These are phyloP conservation scores for Microdochium trichocladiopsis DNA, from an alignment of 2,329 filamentous ascomycete genomes.

Conservation along the genomic window DNA sequence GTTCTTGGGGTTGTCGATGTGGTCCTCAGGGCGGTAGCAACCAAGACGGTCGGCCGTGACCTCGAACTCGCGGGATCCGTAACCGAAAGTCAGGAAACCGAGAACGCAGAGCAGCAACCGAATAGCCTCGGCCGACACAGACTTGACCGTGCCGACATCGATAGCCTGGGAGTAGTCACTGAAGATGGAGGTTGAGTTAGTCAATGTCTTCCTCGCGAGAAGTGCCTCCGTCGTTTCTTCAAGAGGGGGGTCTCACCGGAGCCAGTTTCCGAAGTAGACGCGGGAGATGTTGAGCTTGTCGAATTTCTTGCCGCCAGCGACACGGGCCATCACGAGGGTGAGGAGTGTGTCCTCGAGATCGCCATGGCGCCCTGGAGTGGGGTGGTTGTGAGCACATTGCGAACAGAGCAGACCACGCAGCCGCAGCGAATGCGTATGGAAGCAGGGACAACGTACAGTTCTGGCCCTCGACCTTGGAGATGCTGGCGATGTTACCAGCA, in stretches of 20 bases:
- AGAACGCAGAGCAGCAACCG: conserved; percentile 83
- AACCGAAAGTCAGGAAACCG: conserved; percentile 84
- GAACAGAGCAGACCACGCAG: background rate
- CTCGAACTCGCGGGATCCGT: conserved; percentile 77
- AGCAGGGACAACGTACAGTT: conserved; percentile 52
- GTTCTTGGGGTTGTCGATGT: conserved; percentile 73
- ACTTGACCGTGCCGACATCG: conserved; percentile 87
- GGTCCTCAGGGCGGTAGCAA: conserved; percentile 75
- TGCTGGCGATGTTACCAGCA: conserved; percentile 79
- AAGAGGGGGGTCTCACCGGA: conserved; percentile 28
- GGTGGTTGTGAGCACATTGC: conserved; percentile 7
- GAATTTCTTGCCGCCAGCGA: conserved; percentile 66
- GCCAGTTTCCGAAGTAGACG: conserved; percentile 96
- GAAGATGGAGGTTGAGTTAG: background rate
- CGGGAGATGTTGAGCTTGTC: conserved; percentile 80
- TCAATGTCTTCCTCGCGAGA: background rate
- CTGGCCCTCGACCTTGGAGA: conserved; percentile 74
- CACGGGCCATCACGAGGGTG: conserved; percentile 52
- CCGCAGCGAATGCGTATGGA: background rate
- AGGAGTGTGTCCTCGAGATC: conserved; percentile 91
- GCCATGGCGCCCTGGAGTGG: conserved; percentile 62
- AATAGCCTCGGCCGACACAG: conserved; percentile 84
- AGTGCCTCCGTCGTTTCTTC: conserved; percentile 14
- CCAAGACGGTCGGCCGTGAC: conserved; percentile 73
- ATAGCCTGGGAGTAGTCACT: conserved; percentile 88